These are phyloP conservation scores for Rubia tinctorum DNA, from an alignment of 305 asterid species.

Conservation along the genomic window DNA sequence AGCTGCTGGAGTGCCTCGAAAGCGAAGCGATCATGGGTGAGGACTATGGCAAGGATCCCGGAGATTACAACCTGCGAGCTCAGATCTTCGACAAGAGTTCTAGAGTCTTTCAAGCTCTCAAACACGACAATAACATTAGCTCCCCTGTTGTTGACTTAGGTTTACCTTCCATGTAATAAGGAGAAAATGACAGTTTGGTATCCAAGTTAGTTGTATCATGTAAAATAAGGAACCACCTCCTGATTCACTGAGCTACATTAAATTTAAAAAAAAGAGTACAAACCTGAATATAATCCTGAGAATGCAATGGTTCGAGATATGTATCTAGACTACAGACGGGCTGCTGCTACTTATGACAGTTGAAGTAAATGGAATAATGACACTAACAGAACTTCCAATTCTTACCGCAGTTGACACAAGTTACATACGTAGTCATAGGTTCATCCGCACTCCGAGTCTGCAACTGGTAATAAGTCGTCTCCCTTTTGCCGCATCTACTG, in stretches of 20 bases:
- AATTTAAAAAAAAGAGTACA: not conserved
- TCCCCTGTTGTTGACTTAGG: not conserved
- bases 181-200: not conserved
- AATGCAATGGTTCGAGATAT: not conserved
- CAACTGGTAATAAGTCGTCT: constrained; percentile 76
- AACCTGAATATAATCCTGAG: not conserved
- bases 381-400: constrained; percentile 80
- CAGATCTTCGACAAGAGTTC: constrained; percentile 63
- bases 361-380: constrained; percentile 10
- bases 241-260: not conserved
- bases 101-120: constrained; percentile 59
- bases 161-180: not conserved
- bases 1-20: constrained; percentile 74
- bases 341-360: constrained; percentile 4
- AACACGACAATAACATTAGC: constrained; percentile 16
- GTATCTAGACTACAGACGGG: not conserved
- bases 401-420: constrained; percentile 75
- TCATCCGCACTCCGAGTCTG: constrained; percentile 95
- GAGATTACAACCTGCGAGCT: constrained; percentile 77
- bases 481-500: constrained; percentile 59
- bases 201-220: too few species aligned
- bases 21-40: constrained; percentile 90
- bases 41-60: constrained; percentile 66
- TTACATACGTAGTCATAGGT: constrained; percentile 86
- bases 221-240: not conserved